Evolutionary conservation across 768 basidiomycete genomes (phyloP).

Genomic region (Rossbeevera mucosa): DNA sequence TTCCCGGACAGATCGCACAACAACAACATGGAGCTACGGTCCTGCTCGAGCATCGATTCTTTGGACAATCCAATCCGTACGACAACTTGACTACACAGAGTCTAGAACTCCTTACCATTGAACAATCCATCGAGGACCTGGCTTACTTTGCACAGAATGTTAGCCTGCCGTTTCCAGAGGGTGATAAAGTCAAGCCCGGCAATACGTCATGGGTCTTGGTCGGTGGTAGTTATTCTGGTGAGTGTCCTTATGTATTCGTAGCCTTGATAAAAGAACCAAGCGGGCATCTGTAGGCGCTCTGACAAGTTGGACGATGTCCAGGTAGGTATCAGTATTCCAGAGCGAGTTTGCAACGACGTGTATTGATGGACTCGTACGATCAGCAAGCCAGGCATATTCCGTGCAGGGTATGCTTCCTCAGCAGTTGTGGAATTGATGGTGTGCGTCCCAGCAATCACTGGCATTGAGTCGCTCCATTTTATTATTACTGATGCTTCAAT

Average conservation of each 20-base stretch:
- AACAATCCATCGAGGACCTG: constrained; percentile 71
- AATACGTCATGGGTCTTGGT: constrained; percentile 40
- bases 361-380: constrained; percentile 9
- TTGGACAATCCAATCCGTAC: constrained; percentile 69
- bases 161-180: constrained; percentile 61
- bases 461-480: background rate
- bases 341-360: background rate
- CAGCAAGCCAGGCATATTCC: constrained; percentile 38
- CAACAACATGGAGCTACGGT: constrained; percentile 60
- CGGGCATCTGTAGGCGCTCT: constrained; percentile 28
- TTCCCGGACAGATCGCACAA: constrained; percentile 62
- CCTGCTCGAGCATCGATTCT: constrained; percentile 71
- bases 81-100: constrained; percentile 55
- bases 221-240: constrained; percentile 41
- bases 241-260: background rate
- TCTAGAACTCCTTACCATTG: constrained; percentile 57
- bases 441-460: constrained; percentile 25
- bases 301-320: constrained; percentile 66
- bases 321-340: constrained; percentile 40
- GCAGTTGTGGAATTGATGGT: constrained; percentile 43
- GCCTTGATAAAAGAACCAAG: background rate
- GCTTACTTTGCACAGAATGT: constrained; percentile 67
- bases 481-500: background rate
- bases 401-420: constrained; percentile 43
- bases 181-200: constrained; percentile 55